These are phyloP conservation scores for Globisporangium okanoganense DNA, from an alignment of 352 stramenopile genomes.

Conservation along the genomic window DNA sequence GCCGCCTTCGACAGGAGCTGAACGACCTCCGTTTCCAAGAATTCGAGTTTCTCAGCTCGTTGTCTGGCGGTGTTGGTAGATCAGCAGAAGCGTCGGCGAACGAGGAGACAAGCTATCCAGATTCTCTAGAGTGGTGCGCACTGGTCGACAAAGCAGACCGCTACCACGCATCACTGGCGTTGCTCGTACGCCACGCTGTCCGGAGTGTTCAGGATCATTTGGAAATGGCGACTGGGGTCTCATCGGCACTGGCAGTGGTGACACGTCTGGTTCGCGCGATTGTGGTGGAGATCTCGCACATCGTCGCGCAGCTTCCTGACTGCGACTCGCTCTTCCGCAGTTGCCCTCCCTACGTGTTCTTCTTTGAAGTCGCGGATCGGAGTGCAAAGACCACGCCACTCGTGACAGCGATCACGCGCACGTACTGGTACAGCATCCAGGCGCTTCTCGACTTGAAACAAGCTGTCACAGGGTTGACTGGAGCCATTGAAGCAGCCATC, in stretches of 20 bases:
- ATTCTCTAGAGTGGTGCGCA: constrained; percentile 24
- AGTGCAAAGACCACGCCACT: constrained; percentile 48
- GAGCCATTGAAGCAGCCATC: constrained; percentile 11
- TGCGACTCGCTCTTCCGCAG: constrained; percentile 48
- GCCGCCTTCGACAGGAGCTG: constrained; percentile 11
- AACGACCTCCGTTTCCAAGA: constrained; percentile 17
- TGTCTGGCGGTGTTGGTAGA: constrained; percentile 1
- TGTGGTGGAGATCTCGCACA: constrained; percentile 25
- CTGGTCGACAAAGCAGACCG: constrained; percentile 30
- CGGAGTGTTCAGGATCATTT: not conserved
- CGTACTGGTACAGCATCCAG: constrained; percentile 61
- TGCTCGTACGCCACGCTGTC: constrained; percentile 11
- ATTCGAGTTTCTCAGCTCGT: constrained; percentile 8
- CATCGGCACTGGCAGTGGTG: not conserved
- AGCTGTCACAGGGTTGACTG: not conserved
- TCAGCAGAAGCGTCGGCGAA: not conserved
- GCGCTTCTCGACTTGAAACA: constrained; percentile 33
- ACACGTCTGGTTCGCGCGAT: constrained; percentile 14
- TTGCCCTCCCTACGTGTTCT: constrained; percentile 61
- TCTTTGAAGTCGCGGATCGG: constrained; percentile 56
- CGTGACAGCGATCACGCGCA: constrained; percentile 44
- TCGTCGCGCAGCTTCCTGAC: constrained; percentile 57
- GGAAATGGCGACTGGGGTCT: not conserved
- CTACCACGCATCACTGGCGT: constrained; percentile 28
- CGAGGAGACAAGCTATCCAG: not conserved